Evolutionary conservation across 139 green algal genomes (phyloP).

Genomic region (Eudorina sp.): DNA sequence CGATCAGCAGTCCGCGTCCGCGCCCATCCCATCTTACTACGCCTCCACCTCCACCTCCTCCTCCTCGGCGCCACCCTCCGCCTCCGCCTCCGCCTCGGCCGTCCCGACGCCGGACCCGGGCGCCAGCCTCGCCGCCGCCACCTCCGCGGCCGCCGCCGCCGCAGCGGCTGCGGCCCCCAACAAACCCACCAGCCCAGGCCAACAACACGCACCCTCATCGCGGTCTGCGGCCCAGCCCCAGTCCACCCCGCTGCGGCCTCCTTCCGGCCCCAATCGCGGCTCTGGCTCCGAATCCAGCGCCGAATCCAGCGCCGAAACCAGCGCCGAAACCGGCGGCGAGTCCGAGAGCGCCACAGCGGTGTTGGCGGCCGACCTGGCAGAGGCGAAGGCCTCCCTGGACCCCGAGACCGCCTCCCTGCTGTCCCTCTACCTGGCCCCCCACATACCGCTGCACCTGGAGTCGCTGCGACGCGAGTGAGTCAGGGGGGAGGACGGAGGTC

Average conservation of each 20-base stretch:
- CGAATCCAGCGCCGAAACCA: too few species aligned
- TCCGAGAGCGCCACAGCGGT: background rate
- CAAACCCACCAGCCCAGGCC: too few species aligned
- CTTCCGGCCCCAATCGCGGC: too few species aligned
- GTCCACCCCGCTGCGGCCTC: too few species aligned
- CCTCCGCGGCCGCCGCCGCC: background rate
- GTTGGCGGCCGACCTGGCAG: conserved; percentile 8
- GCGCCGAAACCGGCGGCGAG: too few species aligned
- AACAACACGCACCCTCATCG: too few species aligned
- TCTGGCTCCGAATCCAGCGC: too few species aligned
- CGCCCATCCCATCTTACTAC: too few species aligned
- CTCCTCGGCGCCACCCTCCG: background rate
- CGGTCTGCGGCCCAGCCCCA: too few species aligned
- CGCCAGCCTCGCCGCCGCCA: background rate
- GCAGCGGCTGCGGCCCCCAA: background rate
- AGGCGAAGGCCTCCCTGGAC: background rate
- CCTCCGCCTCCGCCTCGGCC: background rate
- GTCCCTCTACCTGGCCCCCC: conserved; percentile 40
- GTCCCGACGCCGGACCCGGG: background rate
- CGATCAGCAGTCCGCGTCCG: too few species aligned
- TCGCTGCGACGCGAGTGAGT: conserved; percentile 33
- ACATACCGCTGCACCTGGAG: conserved; percentile 42
- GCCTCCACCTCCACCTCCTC: too few species aligned
- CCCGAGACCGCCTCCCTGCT: conserved; percentile 12
- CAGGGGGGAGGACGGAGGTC: background rate